Base-by-base conservation (phyloP, 1,284 basidiomycete genomes). In the Fistulina hepatica region DNA sequence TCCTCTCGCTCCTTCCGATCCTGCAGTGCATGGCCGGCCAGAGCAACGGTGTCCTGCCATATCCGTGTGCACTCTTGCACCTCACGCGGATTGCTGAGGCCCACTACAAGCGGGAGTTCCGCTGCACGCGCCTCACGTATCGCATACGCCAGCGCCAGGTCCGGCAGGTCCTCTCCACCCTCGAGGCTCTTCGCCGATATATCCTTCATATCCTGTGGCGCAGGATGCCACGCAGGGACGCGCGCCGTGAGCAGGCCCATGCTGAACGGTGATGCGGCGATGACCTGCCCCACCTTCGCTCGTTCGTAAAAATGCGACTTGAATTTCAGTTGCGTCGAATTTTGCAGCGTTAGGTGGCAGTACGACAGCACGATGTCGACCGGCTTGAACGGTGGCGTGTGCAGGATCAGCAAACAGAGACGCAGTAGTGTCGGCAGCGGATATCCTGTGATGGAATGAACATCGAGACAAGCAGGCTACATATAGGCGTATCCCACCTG, bases 341-440 rank as follows among this genome's bases (percentile, higher is more conserved):
- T 92, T 53, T 90, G 85, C n/a, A 94, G 63, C 21, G 76, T 83
- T 35, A 86, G 72, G 55, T 94, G 88, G n/a, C 77, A 81, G 60
- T 92, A 95, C 9, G 82, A 83, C 43, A 93, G 73, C 24, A 95
- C 56, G 30, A 83, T 69, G 55, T 93, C 91, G 42, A 94, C 55
- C 2, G 85, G 80, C 38, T 69, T 67, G 53, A 65, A 75, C 7
- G 76, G 73, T 5, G 75, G 58, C 7, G 65, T 75, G 51, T 80
- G 70, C 19, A 72, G 60, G 41, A 89, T 73, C 33, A 97, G 66
- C 13, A 88, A 68, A 12, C 86, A 74, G 12, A 97, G 61, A 7
- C 94, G 81, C 7, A 98, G 71, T 10, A 97, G 70, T 1, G 81
- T 81, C 2, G 91, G 85, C n/a, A 97, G 69, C 1, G 92, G 90